phyloP scores from a whole-genome alignment of 1,284 basidiomycete species.

The Mycosarcoma mackinlayi region DNA sequence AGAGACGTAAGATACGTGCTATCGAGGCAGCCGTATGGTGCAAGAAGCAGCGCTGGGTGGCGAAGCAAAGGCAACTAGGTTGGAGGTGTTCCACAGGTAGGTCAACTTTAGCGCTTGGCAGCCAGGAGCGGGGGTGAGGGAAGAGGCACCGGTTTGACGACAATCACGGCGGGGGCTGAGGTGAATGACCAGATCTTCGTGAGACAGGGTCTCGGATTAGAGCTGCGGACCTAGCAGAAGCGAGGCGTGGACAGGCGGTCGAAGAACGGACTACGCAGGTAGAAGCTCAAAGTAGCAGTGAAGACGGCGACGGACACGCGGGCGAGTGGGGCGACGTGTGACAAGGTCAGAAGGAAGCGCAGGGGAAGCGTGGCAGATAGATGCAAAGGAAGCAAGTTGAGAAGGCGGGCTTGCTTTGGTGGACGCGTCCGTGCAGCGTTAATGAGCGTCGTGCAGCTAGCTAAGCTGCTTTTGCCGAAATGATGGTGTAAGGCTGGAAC shows the following conservation, averaged over 20 bases:
- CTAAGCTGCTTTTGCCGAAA: background rate
- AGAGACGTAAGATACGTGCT: background rate
- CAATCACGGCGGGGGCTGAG: background rate
- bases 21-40: slow-evolving; percentile 7
- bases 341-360: background rate
- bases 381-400: slow-evolving; percentile 25
- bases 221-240: slow-evolving; percentile 36
- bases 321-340: background rate
- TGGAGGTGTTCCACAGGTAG: slow-evolving; percentile 24
- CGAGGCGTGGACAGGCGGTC: slow-evolving; percentile 32
- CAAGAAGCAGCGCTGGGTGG: background rate
- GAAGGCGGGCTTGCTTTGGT: slow-evolving; percentile 16
- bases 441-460: background rate
- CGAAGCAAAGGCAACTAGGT: background rate
- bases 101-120: slow-evolving; percentile 7
- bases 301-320: background rate
- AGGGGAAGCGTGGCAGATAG: slow-evolving; percentile 6
- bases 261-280: background rate
- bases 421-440: slow-evolving; percentile 20
- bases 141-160: too few relatives aligned
- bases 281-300: slow-evolving; percentile 2
- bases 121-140: background rate
- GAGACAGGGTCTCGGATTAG: slow-evolving; percentile 35
- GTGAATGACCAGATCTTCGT: slow-evolving; percentile 11
- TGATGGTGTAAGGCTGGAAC: too few relatives aligned